Percentiles rank a stretch among this genome's conserved stretches.
phyloP scores from a whole-genome alignment of 2,329 filamentous ascomycete genomes.

The Epichloe hybrida region DNA sequence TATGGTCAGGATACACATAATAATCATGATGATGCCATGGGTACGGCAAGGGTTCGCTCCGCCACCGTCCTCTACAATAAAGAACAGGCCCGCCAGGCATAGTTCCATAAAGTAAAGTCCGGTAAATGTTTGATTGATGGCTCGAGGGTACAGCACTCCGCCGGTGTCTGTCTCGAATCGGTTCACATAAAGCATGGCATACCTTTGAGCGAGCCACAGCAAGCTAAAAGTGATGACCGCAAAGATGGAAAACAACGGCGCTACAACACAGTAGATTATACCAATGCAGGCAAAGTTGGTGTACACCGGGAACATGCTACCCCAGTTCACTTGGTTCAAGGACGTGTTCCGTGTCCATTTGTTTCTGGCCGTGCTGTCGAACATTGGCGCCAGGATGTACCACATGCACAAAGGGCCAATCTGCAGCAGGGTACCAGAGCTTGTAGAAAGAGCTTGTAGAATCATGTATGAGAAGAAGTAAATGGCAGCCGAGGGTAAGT shows the following conservation, averaged over 20 bases:
- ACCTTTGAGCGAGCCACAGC: constrained; percentile 91
- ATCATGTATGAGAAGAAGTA: constrained; percentile 99
- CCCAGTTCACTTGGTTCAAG: constrained; percentile 72
- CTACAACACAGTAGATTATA: constrained; percentile 75
- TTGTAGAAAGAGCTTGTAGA: constrained; percentile 81
- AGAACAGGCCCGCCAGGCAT: constrained; percentile 79
- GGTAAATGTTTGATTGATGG: constrained; percentile 91
- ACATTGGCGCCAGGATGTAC: constrained; percentile 65
- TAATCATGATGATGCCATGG: constrained; percentile 77
- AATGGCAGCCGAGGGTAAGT: constrained; percentile 76
- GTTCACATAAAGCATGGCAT: constrained; percentile 90
- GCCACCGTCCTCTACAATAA: constrained; percentile 51
- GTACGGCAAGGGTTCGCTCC: constrained; percentile 47
- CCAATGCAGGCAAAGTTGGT: constrained; percentile 93
- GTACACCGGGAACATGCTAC: constrained; percentile 87
- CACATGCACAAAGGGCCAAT: constrained; percentile 65
- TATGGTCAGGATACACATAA: constrained; percentile 55
- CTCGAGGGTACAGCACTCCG: constrained; percentile 78
- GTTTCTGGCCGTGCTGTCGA: constrained; percentile 67
- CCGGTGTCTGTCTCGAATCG: constrained; percentile 85
- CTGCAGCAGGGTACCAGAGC: constrained; percentile 78
- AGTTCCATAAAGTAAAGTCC: constrained; percentile 93
- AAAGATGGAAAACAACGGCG: constrained; percentile 84
- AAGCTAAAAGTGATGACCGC: constrained; percentile 84
- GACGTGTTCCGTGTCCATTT: constrained; percentile 81